Evolutionary conservation across 1,284 basidiomycete species (phyloP).

Genomic region (Ceratobasidium sp.): DNA sequence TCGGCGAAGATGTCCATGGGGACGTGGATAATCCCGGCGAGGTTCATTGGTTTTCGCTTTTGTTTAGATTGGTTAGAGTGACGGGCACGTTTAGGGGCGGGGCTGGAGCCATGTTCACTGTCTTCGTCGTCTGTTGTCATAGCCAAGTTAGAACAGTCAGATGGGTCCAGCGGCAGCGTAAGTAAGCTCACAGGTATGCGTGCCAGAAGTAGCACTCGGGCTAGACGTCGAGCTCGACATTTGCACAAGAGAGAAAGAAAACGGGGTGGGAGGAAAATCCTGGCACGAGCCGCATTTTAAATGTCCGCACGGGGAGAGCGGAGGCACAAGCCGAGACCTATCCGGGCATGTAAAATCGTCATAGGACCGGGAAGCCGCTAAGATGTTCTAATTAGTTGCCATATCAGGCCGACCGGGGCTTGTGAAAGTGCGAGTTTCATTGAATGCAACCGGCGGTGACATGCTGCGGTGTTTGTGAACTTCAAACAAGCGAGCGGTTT

Average conservation of each 20-base stretch:
- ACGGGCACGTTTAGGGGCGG: not conserved
- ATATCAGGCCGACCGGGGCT: not conserved
- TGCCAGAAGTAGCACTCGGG: not conserved
- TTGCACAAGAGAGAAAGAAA: not conserved
- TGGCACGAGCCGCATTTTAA: not conserved
- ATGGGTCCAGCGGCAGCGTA: not conserved
- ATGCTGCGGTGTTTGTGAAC: no score
- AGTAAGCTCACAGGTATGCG: constrained; percentile 6
- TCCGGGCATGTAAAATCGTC: not conserved
- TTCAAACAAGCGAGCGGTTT: no score
- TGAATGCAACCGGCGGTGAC: no score
- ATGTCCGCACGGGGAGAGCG: not conserved
- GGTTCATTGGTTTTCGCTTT: constrained; percentile 9
- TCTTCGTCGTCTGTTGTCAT: constrained; percentile 32
- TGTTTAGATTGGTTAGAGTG: not conserved
- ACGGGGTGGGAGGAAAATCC: not conserved
- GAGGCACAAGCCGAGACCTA: not conserved
- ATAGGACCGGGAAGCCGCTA: not conserved
- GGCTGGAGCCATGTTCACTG: not conserved
- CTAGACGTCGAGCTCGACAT: not conserved
- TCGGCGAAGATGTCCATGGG: constrained; percentile 42
- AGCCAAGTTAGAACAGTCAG: not conserved
- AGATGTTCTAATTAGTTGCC: constrained; percentile 8
- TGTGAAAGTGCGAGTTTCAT: no score
- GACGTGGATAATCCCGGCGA: constrained; percentile 34